phyloP scores from a whole-genome alignment of 2,329 filamentous ascomycete species.

The Venturia aucupariae region DNA sequence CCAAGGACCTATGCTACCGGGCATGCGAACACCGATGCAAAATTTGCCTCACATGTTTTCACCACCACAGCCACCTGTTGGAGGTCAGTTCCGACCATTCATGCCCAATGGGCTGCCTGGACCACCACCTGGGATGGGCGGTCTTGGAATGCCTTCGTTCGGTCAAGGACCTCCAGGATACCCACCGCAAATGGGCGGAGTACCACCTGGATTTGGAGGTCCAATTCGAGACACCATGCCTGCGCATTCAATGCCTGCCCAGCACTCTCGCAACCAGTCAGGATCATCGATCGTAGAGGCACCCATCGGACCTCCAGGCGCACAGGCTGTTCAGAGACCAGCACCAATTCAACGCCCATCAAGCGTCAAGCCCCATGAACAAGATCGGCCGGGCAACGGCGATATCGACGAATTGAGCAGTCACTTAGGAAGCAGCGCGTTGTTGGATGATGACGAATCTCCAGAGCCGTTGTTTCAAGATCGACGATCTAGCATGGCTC shows the following conservation, averaged over 20 bases:
- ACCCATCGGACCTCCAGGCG: slow-evolving; percentile 32
- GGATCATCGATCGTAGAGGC: slow-evolving; percentile 53
- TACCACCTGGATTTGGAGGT: slow-evolving; percentile 11
- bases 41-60: slow-evolving; percentile 46
- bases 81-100: slow-evolving; percentile 49
- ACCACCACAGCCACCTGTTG: slow-evolving; percentile 40
- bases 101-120: slow-evolving; percentile 41
- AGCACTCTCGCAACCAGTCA: slow-evolving; percentile 69
- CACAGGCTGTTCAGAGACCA: slow-evolving; percentile 71
- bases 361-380: slow-evolving; percentile 53
- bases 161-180: slow-evolving; percentile 49
- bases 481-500: slow-evolving; percentile 31
- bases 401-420: slow-evolving; percentile 65
- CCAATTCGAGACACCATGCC: slow-evolving; percentile 10
- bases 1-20: slow-evolving; percentile 46
- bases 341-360: slow-evolving; percentile 81
- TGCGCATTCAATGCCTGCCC: not conserved
- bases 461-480: slow-evolving; percentile 34
- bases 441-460: slow-evolving; percentile 67
- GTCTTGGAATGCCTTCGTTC: slow-evolving; percentile 50
- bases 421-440: slow-evolving; percentile 81
- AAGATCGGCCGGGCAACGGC: slow-evolving; percentile 30
- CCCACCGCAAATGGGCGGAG: slow-evolving; percentile 31
- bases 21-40: slow-evolving; percentile 41
- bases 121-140: slow-evolving; percentile 50